Evolutionary conservation across 306 rosid genomes (phyloP).

Genomic region (Begonia masoniana): DNA sequence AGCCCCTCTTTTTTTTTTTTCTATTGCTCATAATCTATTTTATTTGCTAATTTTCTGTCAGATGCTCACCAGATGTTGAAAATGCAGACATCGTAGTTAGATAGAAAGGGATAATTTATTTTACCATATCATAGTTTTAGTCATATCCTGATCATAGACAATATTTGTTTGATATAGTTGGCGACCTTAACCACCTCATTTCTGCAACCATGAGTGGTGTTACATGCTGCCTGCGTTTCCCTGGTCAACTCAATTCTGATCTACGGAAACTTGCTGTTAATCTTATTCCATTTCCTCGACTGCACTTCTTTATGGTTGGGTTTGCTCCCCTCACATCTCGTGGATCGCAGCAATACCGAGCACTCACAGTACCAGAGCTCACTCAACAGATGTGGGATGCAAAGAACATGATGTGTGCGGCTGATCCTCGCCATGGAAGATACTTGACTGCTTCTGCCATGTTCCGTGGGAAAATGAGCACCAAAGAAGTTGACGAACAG

Average conservation of each 20-base stretch:
- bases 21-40: too few relatives aligned
- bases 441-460: conserved; percentile 42
- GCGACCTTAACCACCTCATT: conserved; percentile 27
- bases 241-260: conserved; percentile 45
- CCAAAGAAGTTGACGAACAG: conserved; percentile 47
- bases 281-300: conserved; percentile 44
- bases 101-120: too few relatives aligned
- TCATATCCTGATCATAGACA: too few relatives aligned
- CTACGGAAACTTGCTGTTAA: conserved; percentile 44
- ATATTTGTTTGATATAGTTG: conserved; percentile 16
- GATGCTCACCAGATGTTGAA: too few relatives aligned
- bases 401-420: too few relatives aligned
- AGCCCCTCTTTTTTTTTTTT: neutral
- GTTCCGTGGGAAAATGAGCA: conserved; percentile 33
- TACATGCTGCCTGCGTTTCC: conserved; percentile 46
- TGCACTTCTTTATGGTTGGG: conserved; percentile 31
- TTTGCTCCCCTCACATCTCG: conserved; percentile 31
- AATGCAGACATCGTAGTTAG: too few relatives aligned
- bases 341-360: conserved; percentile 49
- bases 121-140: too few relatives aligned
- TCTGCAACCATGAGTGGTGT: conserved; percentile 57
- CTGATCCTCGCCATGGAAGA: too few relatives aligned
- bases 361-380: conserved; percentile 37
- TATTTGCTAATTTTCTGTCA: too few relatives aligned
- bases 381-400: conserved; percentile 35